These are phyloP conservation scores for Quambalaria eucalypti DNA, from an alignment of 1,284 basidiomycete species.

Conservation along the genomic window DNA sequence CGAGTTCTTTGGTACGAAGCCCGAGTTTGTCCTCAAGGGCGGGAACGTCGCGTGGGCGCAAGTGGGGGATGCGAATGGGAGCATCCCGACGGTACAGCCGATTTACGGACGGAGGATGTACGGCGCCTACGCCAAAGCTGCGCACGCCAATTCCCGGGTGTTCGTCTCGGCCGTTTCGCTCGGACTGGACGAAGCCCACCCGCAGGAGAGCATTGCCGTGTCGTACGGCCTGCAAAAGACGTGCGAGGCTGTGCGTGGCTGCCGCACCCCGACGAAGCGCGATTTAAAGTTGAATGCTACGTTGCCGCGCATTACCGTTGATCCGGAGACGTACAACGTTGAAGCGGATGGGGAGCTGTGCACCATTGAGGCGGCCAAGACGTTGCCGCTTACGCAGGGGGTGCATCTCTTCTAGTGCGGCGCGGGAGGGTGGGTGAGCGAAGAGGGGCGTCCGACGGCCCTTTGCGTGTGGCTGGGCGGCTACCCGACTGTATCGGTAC, in stretches of 20 bases:
- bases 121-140: conserved; percentile 65
- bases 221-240: conserved; percentile 69
- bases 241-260: conserved; percentile 66
- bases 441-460: too few relatives aligned
- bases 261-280: conserved; percentile 67
- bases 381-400: conserved; percentile 32
- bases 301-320: conserved; percentile 73
- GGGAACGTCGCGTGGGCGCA: conserved; percentile 83
- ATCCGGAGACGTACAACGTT: conserved; percentile 72
- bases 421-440: too few relatives aligned
- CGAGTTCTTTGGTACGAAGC: conserved; percentile 79
- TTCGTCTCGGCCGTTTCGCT: conserved; percentile 72
- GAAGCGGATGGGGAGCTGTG: conserved; percentile 25
- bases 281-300: conserved; percentile 88
- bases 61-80: conserved; percentile 82
- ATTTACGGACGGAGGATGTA: conserved; percentile 80
- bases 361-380: conserved; percentile 30
- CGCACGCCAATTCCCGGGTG: conserved; percentile 67
- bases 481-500: too few relatives aligned
- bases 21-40: conserved; percentile 86
- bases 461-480: too few relatives aligned
- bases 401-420: conserved; percentile 4
- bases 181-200: too few relatives aligned
- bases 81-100: conserved; percentile 84
- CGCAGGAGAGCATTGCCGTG: conserved; percentile 53